Conservation (phyloP, 176 grass and related monocot genomes). For the Juncus effusus region DNA sequence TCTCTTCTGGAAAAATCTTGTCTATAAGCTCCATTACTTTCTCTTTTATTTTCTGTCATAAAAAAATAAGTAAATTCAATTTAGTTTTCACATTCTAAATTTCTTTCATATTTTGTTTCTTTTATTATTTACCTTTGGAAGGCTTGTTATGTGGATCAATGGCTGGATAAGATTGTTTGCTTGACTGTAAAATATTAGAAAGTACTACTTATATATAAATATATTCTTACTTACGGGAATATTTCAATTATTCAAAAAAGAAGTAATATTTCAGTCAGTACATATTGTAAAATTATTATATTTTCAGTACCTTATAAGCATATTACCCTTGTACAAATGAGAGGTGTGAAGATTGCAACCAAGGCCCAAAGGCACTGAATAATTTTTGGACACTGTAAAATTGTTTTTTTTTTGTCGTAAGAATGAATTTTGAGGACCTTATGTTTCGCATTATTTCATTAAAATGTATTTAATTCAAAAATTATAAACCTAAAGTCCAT, state of each 20-base stretch:
- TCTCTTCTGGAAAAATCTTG: slow-evolving; percentile 48
- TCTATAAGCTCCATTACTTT: slow-evolving; percentile 37
- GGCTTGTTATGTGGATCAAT: neutral
- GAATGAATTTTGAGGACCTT: neutral
- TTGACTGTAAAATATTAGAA: slow-evolving; percentile 26
- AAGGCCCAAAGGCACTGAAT: slow-evolving; percentile 47
- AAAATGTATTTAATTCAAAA: neutral
- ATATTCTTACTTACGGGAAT: neutral
- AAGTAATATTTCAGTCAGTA: neutral
- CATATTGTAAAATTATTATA: neutral
- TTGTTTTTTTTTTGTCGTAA: neutral
- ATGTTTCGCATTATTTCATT: neutral
- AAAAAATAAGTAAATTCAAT: neutral
- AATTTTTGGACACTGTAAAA: slow-evolving; percentile 50
- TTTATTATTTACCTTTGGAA: slow-evolving; percentile 23
- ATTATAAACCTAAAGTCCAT: slow-evolving; percentile 44
- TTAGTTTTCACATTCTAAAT: neutral
- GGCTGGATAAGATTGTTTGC: neutral
- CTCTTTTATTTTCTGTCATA: slow-evolving; percentile 52
- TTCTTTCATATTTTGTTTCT: neutral
- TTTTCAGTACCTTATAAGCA: slow-evolving; percentile 45
- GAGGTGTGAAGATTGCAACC: slow-evolving; percentile 42
- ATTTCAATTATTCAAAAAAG: neutral
- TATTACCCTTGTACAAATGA: slow-evolving; percentile 50
- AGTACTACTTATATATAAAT: slow-evolving; percentile 1